Conservation (phyloP, 805 yeast species). For the Spencermartinsiella europaea region DNA sequence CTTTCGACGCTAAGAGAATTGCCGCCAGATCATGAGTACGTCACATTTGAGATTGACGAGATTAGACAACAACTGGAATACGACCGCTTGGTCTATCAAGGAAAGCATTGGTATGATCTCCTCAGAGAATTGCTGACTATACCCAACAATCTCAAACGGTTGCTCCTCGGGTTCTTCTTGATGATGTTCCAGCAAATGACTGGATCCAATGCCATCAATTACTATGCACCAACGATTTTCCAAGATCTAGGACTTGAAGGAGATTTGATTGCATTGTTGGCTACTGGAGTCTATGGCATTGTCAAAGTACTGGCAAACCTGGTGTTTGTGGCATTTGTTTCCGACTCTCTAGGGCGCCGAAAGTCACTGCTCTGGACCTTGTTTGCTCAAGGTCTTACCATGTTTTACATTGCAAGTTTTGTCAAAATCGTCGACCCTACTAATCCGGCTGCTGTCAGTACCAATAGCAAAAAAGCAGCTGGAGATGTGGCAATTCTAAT, state of each 20-base stretch:
- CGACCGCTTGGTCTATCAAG: not conserved
- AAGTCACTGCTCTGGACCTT: constrained; percentile 7
- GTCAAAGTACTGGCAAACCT: constrained; percentile 13
- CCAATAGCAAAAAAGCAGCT: constrained; percentile 4
- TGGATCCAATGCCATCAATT: constrained; percentile 15
- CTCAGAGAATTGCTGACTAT: not conserved
- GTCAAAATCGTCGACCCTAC: constrained; percentile 7
- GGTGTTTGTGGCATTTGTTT: constrained; percentile 6
- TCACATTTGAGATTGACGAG: constrained; percentile 2
- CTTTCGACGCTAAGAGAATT: constrained; percentile 1
- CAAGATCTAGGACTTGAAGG: constrained; percentile 12
- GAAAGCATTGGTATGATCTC: not conserved
- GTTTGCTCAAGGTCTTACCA: constrained; percentile 4
- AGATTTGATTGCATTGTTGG: constrained; percentile 7
- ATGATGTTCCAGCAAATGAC: constrained; percentile 16
- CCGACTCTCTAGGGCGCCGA: constrained; percentile 6
- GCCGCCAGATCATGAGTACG: not conserved
- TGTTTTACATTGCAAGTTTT: constrained; percentile 8
- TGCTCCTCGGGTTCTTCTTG: constrained; percentile 11
- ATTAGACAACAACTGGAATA: constrained; percentile 5
- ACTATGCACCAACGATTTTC: constrained; percentile 14
- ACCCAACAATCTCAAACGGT: constrained; percentile 11
- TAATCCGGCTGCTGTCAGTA: no score
- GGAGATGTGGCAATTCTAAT: constrained; percentile 5
- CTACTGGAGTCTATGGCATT: constrained; percentile 19